Conservation (phyloP, 768 basidiomycete genomes). For the Zangia roseola region DNA sequence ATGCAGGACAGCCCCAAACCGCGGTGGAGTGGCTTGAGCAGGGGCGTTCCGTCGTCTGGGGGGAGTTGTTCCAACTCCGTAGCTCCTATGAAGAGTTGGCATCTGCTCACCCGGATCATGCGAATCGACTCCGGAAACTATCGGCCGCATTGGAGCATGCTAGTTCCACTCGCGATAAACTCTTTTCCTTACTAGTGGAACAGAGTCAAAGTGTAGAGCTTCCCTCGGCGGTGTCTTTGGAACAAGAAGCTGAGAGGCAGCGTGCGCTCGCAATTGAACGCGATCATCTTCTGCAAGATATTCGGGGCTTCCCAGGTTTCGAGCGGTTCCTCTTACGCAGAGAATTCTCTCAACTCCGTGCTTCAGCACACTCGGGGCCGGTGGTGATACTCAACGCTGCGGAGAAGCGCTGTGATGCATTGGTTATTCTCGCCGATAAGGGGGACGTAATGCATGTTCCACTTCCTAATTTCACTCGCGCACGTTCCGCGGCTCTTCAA, state of each 20-base stretch:
- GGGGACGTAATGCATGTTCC: neutral
- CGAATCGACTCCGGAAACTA: neutral
- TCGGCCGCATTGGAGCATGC: conserved; percentile 1
- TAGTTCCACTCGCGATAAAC: neutral
- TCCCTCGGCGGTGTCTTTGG: too few relatives aligned
- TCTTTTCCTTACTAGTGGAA: neutral
- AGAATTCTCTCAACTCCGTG: neutral
- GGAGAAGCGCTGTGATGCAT: neutral
- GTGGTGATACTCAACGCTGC: neutral
- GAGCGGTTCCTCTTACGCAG: neutral
- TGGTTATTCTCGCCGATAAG: neutral
- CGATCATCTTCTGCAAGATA: neutral
- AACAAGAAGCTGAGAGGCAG: neutral
- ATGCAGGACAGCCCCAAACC: neutral
- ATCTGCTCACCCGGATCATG: neutral
- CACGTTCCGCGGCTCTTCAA: neutral
- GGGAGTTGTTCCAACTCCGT: conserved; percentile 12
- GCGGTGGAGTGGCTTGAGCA: conserved; percentile 22
- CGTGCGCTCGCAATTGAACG: neutral
- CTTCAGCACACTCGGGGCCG: neutral
- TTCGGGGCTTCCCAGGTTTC: neutral
- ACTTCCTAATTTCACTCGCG: neutral
- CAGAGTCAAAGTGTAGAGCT: too few relatives aligned
- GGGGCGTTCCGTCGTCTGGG: conserved; percentile 15
- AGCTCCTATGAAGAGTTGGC: conserved; percentile 4